A percentile compares a stretch with the other conserved stretches of the same genome.
These are phyloP conservation scores for Leucoagaricus sp. DNA, from an alignment of 1,284 basidiomycete species.

Conservation along the genomic window DNA sequence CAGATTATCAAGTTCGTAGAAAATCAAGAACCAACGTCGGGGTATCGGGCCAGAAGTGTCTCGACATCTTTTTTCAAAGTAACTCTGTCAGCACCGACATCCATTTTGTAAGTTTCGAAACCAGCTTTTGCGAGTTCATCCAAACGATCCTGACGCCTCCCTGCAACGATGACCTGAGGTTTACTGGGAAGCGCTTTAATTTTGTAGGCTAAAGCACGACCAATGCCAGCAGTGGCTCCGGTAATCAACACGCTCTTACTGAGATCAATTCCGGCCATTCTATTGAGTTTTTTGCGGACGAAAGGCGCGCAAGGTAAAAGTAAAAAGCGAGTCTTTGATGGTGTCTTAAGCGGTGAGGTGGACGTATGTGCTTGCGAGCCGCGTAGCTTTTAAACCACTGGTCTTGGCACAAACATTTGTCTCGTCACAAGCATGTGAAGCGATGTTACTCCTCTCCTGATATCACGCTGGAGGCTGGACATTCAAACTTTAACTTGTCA, in stretches of 20 bases:
- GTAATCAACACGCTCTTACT: slow-evolving; percentile 57
- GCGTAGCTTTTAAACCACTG: not conserved
- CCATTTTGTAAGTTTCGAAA: slow-evolving; percentile 44
- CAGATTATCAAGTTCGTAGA: not conserved
- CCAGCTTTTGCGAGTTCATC: slow-evolving; percentile 43
- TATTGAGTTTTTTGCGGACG: not conserved
- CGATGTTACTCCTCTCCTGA: not conserved
- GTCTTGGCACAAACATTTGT: not conserved
- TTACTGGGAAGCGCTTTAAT: slow-evolving; percentile 49
- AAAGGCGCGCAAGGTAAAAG: not conserved
- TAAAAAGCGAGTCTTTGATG: not conserved
- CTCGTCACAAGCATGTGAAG: not conserved
- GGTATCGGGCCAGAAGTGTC: slow-evolving; percentile 42
- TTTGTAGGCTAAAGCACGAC: slow-evolving; percentile 56
- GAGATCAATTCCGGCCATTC: slow-evolving; percentile 11
- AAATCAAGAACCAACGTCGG: slow-evolving; percentile 40
- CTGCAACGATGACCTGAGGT: slow-evolving; percentile 57
- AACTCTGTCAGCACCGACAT: slow-evolving; percentile 40
- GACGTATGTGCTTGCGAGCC: not conserved
- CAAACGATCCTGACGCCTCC: slow-evolving; percentile 53
- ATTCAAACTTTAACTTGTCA: too few relatives aligned
- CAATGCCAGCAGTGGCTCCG: slow-evolving; percentile 64
- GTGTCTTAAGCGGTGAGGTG: not conserved
- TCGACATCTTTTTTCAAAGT: slow-evolving; percentile 42
- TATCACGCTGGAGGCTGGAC: too few relatives aligned